Conservation (phyloP, 108 stramenopile species). For the Cyclotella baltica region DNA sequence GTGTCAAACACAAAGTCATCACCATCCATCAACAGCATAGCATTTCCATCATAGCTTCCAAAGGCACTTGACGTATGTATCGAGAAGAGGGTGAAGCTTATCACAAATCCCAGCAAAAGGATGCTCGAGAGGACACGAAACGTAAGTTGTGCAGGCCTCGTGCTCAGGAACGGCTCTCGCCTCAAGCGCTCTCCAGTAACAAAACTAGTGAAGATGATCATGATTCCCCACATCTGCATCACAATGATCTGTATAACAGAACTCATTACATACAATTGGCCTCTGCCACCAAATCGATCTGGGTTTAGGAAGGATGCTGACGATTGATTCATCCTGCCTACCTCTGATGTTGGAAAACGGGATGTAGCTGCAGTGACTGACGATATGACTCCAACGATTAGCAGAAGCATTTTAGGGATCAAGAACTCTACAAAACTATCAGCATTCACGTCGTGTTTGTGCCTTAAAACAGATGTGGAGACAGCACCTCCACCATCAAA, state of each 20-base stretch:
- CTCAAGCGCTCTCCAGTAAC: slow-evolving; percentile 64
- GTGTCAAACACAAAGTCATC: slow-evolving; percentile 41
- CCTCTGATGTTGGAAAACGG: slow-evolving; percentile 54
- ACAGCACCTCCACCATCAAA: slow-evolving; percentile 67
- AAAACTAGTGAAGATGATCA: slow-evolving; percentile 60
- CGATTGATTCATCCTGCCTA: slow-evolving; percentile 28
- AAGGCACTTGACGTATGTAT: slow-evolving; percentile 22
- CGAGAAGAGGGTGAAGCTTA: slow-evolving; percentile 41
- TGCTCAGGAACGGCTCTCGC: slow-evolving; percentile 79
- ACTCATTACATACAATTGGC: slow-evolving; percentile 62
- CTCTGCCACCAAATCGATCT: slow-evolving; percentile 47
- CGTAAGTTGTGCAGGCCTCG: slow-evolving; percentile 82
- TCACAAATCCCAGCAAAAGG: slow-evolving; percentile 41
- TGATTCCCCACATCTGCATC: slow-evolving; percentile 60
- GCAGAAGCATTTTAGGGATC: slow-evolving; percentile 65
- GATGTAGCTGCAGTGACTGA: slow-evolving; percentile 55
- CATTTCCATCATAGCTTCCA: slow-evolving; percentile 24
- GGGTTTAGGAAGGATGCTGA: slow-evolving; percentile 39
- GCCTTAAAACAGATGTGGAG: slow-evolving; percentile 48
- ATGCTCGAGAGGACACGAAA: slow-evolving; percentile 62
- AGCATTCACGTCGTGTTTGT: slow-evolving; percentile 72
- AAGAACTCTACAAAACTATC: slow-evolving; percentile 79
- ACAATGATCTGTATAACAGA: slow-evolving; percentile 63
- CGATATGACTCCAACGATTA: slow-evolving; percentile 58
- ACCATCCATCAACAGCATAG: slow-evolving; percentile 13